phyloP scores from a whole-genome alignment of 2,329 filamentous ascomycete species.

The Botrytis fabae region DNA sequence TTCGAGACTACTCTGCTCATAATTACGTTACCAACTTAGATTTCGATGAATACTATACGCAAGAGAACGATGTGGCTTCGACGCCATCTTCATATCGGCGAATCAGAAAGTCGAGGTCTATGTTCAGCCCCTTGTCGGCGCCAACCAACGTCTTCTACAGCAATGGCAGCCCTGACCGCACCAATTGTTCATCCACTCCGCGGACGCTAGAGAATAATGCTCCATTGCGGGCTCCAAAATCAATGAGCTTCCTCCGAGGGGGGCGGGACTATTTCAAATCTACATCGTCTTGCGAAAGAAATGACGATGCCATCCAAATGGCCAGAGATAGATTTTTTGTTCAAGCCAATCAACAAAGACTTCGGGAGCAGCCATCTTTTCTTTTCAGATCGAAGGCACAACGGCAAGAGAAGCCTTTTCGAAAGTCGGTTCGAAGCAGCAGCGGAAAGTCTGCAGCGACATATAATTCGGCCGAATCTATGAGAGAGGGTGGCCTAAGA shows the following conservation, averaged over 20 bases:
- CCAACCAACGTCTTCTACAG: constrained; percentile 36
- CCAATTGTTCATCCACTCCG: constrained; percentile 27
- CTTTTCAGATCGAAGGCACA: constrained; percentile 46
- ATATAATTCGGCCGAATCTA: constrained; percentile 26
- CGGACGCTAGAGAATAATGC: constrained; percentile 34
- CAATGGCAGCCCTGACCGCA: constrained; percentile 35
- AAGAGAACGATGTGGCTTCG: constrained; percentile 51
- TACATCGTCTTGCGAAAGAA: constrained; percentile 32
- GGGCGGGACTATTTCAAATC: constrained; percentile 37
- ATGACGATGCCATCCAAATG: constrained; percentile 43
- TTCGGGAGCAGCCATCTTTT: constrained; percentile 47
- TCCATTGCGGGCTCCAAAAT: constrained; percentile 51
- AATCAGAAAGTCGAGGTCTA: constrained; percentile 57
- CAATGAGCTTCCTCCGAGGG: constrained; percentile 54
- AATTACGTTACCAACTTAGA: constrained; percentile 44
- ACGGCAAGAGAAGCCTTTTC: constrained; percentile 42
- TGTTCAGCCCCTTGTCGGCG: constrained; percentile 45
- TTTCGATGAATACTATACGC: constrained; percentile 48
- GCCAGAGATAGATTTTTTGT: constrained; percentile 44
- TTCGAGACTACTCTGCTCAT: constrained; percentile 36
- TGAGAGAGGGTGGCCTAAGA: constrained; percentile 45
- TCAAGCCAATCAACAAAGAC: constrained; percentile 42
- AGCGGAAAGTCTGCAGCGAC: constrained; percentile 43
- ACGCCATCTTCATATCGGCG: constrained; percentile 51
- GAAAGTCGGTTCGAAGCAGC: constrained; percentile 52